phyloP scores from a whole-genome alignment of 2,329 filamentous ascomycete genomes.

The Ascochyta fabae region DNA sequence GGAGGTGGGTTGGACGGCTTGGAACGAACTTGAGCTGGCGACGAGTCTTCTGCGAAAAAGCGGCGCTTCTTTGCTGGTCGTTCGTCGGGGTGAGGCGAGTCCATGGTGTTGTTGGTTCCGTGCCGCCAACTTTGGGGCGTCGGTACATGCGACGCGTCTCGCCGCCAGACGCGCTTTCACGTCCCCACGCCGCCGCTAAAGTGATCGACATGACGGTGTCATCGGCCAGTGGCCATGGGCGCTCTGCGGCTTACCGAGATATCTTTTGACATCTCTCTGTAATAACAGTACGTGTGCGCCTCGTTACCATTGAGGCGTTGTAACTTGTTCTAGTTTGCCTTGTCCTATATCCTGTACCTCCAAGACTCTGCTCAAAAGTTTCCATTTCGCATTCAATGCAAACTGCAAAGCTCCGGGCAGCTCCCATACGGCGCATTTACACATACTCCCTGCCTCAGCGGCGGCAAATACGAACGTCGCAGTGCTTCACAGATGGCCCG shows the following conservation, averaged over 20 bases:
- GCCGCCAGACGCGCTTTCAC: conserved; percentile 39
- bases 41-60: conserved; percentile 64
- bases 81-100: conserved; percentile 55
- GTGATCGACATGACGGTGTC: conserved; percentile 38
- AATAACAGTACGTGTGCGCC: neutral
- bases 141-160: conserved; percentile 31
- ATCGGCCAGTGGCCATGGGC: conserved; percentile 24
- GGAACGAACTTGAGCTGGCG: conserved; percentile 26
- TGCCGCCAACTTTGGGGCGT: neutral
- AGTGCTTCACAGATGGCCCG: conserved; percentile 27
- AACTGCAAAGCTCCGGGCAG: conserved; percentile 26
- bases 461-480: conserved; percentile 34
- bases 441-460: conserved; percentile 5
- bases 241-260: conserved; percentile 18
- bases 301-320: no score
- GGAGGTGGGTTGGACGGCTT: conserved; percentile 32
- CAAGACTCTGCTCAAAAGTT: conserved; percentile 13
- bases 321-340: no score
- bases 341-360: neutral
- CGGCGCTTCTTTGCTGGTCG: conserved; percentile 67
- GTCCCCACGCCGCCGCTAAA: conserved; percentile 28
- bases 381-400: conserved; percentile 27
- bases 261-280: neutral
- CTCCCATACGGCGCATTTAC: conserved; percentile 26
- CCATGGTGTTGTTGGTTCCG: conserved; percentile 36